phyloP scores from a whole-genome alignment of 192 early-diverging fungal species.

The Linnemannia elongata region DNA sequence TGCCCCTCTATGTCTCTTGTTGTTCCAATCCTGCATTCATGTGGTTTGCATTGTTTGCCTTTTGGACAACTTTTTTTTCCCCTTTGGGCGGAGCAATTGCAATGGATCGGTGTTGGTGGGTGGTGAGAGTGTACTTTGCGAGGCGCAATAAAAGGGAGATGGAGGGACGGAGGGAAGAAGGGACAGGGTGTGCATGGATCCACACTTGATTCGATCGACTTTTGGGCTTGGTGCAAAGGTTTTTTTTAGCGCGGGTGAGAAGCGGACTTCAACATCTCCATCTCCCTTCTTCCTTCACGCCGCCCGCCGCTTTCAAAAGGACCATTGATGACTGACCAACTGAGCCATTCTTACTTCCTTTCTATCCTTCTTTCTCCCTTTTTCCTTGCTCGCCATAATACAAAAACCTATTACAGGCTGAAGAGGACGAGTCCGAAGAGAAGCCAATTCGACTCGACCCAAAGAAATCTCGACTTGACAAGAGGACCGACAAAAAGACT shows the following conservation, averaged over 20 bases:
- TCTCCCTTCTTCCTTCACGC: neutral
- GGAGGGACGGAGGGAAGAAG: neutral
- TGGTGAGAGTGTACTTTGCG: neutral
- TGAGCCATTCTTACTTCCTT: neutral
- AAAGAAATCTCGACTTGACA: conserved; percentile 20
- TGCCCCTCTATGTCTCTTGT: neutral
- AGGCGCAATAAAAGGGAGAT: neutral
- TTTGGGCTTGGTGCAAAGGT: neutral
- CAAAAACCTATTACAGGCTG: conserved; percentile 3
- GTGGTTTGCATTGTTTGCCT: neutral
- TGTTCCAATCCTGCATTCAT: neutral
- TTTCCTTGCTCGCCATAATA: neutral
- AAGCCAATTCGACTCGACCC: conserved; percentile 16
- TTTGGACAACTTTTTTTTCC: neutral
- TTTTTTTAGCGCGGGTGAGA: neutral
- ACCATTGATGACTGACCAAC: conserved; percentile 6
- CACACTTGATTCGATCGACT: neutral
- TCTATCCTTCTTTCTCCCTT: no score
- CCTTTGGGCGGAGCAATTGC: conserved; percentile 1
- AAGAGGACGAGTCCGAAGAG: conserved; percentile 26
- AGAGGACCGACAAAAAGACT: neutral
- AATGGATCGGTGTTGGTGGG: neutral
- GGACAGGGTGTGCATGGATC: neutral
- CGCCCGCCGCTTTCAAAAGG: neutral
- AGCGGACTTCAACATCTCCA: neutral